phyloP scores from a whole-genome alignment of 257 asterid genomes.

The Ophiorrhiza pumila region DNA sequence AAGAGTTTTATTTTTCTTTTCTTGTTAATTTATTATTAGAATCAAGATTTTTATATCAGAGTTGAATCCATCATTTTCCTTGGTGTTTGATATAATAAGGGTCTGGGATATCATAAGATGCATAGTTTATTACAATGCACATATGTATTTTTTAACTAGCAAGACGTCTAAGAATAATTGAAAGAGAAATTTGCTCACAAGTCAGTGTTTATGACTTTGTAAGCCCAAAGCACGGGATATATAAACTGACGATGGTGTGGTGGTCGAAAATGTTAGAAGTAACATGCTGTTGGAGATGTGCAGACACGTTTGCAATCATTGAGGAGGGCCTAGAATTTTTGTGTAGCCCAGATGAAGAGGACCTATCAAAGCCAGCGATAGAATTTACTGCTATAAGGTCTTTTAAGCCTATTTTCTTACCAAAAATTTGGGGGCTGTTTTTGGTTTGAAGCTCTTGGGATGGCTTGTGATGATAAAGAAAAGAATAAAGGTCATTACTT shows the following conservation, averaged over 20 bases:
- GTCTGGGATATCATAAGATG: not conserved
- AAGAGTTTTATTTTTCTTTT: not conserved
- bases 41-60: not conserved
- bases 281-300: not conserved
- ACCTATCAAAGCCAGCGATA: not conserved
- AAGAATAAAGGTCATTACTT: not conserved
- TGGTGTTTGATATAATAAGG: not conserved
- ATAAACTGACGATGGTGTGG: not conserved
- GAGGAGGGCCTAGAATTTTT: not conserved
- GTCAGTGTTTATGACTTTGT: not conserved
- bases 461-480: not conserved
- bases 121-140: not conserved
- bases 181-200: not conserved
- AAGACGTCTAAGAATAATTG: not conserved
- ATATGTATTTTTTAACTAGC: not conserved
- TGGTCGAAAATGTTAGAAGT: not conserved
- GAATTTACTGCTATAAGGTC: not conserved
- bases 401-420: not conserved
- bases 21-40: not conserved
- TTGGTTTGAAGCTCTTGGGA: not conserved
- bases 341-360: not conserved
- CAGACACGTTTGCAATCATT: not conserved
- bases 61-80: slow-evolving; percentile 2
- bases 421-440: not conserved
- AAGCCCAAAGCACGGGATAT: not conserved